A percentile compares a stretch with the other conserved stretches of the same genome.
Conservation (phyloP, 495 filamentous ascomycete genomes). For the Lasiosphaeriaceae sp. region DNA sequence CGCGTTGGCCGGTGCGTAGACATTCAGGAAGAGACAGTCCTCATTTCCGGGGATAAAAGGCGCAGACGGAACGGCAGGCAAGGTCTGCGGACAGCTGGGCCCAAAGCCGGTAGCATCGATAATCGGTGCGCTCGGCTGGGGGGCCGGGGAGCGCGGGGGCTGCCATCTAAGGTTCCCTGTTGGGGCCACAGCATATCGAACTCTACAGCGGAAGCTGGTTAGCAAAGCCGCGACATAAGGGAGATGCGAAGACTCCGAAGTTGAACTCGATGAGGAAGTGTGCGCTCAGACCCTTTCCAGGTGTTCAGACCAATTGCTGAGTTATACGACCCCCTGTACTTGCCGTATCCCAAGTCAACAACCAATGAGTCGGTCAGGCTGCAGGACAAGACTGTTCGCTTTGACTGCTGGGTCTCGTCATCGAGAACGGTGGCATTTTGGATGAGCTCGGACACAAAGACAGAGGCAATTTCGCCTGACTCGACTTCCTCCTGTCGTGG, state of each 20-base stretch:
- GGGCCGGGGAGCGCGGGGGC: constrained; percentile 19
- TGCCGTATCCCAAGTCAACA: constrained; percentile 39
- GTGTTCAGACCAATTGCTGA: constrained; percentile 31
- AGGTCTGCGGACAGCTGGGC: constrained; percentile 16
- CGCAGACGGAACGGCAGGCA: constrained; percentile 12
- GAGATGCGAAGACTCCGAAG: too few relatives aligned
- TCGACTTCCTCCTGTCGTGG: neutral
- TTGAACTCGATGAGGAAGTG: too few relatives aligned
- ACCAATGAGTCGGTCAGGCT: constrained; percentile 10
- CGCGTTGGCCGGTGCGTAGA: constrained; percentile 34
- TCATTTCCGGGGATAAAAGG: constrained; percentile 24
- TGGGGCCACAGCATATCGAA: constrained; percentile 32
- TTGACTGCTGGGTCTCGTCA: constrained; percentile 4
- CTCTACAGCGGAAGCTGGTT: constrained; percentile 7
- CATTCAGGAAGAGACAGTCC: constrained; percentile 44
- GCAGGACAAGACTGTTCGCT: constrained; percentile 11
- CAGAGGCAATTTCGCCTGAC: constrained; percentile 11
- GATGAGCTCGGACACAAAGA: constrained; percentile 22
- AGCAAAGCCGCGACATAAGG: constrained; percentile 1
- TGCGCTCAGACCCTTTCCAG: constrained; percentile 34
- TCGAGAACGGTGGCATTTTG: constrained; percentile 16
- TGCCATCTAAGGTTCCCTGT: constrained; percentile 30
- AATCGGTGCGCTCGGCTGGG: constrained; percentile 3
- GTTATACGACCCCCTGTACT: constrained; percentile 34
- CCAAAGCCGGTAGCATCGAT: constrained; percentile 14